Evolutionary conservation across 2,329 filamentous ascomycete species (phyloP).

Genomic region (Ascochyta lentis): DNA sequence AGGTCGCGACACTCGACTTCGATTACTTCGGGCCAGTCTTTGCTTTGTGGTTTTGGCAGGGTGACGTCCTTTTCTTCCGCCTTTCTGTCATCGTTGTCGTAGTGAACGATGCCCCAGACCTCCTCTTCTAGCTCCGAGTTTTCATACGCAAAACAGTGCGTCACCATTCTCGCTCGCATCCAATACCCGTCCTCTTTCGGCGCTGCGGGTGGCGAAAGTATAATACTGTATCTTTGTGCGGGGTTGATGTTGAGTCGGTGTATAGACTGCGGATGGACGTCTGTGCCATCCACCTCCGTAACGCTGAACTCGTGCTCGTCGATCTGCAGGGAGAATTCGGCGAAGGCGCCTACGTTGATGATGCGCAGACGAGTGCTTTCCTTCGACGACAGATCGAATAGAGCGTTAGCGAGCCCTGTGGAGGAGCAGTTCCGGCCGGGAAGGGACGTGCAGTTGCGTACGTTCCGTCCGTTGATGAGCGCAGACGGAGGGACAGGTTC

Average conservation of each 20-base stretch:
- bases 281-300: conserved; percentile 71
- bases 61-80: background rate
- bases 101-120: conserved; percentile 59
- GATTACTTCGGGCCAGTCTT: conserved; percentile 59
- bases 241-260: conserved; percentile 68
- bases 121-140: conserved; percentile 56
- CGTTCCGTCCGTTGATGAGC: conserved; percentile 52
- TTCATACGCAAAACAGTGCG: conserved; percentile 64
- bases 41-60: conserved; percentile 47
- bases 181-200: conserved; percentile 45
- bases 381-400: conserved; percentile 49
- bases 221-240: conserved; percentile 72
- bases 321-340: conserved; percentile 61
- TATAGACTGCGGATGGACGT: conserved; percentile 62
- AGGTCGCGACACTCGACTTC: conserved; percentile 61
- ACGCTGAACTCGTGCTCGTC: conserved; percentile 69
- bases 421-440: conserved; percentile 48
- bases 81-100: conserved; percentile 31
- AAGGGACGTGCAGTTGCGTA: conserved; percentile 48
- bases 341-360: conserved; percentile 76
- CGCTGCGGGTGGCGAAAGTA: conserved; percentile 61
- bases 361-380: conserved; percentile 75
- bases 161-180: conserved; percentile 66
- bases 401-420: conserved; percentile 32
- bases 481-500: conserved; percentile 62